Evolutionary conservation across 371 early-diverging fungal genomes (phyloP).

Genomic region (Actinomortierella ambigua): DNA sequence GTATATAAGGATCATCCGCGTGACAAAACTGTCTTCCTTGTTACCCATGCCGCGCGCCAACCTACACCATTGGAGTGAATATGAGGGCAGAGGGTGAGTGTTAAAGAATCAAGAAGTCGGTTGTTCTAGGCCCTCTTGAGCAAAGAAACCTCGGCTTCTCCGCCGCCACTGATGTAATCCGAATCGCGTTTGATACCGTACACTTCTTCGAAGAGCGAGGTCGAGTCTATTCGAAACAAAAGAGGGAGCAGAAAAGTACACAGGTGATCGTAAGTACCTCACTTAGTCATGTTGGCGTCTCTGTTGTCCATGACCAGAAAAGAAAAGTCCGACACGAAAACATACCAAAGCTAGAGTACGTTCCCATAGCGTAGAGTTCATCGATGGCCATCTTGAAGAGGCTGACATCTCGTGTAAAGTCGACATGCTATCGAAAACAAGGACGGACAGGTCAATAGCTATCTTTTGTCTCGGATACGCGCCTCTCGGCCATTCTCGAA

Average conservation of each 20-base stretch:
- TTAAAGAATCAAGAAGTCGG: too few relatives aligned
- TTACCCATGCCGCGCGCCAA: slow-evolving; percentile 16
- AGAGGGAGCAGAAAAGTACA: too few relatives aligned
- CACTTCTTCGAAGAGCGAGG: slow-evolving; percentile 23
- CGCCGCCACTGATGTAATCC: too few relatives aligned
- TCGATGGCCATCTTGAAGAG: slow-evolving; percentile 29
- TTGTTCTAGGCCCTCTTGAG: too few relatives aligned
- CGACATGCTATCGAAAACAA: slow-evolving; percentile 22
- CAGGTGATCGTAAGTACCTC: too few relatives aligned
- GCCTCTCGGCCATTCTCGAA: not conserved
- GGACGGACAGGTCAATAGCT: too few relatives aligned
- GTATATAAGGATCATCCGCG: slow-evolving; percentile 51
- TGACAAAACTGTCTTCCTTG: slow-evolving; percentile 14
- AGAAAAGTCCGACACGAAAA: not conserved
- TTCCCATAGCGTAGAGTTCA: slow-evolving; percentile 44
- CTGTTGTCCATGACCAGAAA: not conserved
- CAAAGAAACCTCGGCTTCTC: too few relatives aligned
- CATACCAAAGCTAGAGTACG: slow-evolving; percentile 29
- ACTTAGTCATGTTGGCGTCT: not conserved
- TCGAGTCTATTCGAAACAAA: slow-evolving; percentile 10
- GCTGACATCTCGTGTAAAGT: slow-evolving; percentile 27
- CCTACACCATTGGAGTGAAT: slow-evolving; percentile 9
- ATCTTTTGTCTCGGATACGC: too few relatives aligned
- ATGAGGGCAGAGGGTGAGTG: too few relatives aligned
- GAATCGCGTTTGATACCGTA: slow-evolving; percentile 1